These are phyloP conservation scores for Elongisporangium anandrum DNA, from an alignment of 352 stramenopile species.

Conservation along the genomic window DNA sequence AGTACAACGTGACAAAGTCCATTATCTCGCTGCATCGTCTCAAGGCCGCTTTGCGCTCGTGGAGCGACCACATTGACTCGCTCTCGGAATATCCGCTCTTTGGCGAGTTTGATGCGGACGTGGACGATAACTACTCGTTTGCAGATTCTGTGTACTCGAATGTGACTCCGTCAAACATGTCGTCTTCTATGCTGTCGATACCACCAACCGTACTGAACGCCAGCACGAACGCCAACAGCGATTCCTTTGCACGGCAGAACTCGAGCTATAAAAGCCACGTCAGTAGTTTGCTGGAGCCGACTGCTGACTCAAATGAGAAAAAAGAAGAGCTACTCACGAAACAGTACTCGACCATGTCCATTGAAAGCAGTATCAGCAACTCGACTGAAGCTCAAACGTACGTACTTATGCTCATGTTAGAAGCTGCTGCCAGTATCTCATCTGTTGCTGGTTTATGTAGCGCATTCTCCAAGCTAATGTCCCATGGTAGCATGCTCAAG, in stretches of 20 bases:
- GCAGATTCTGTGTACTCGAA: slow-evolving; percentile 72
- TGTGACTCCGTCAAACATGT: slow-evolving; percentile 34
- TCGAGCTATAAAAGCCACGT: background rate
- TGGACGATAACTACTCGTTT: slow-evolving; percentile 41
- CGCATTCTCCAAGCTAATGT: slow-evolving; percentile 23
- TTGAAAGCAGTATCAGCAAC: slow-evolving; percentile 33
- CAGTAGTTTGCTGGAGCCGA: slow-evolving; percentile 1
- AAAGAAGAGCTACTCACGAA: slow-evolving; percentile 27
- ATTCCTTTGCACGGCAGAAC: slow-evolving; percentile 5
- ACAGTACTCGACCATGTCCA: slow-evolving; percentile 22
- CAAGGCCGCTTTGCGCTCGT: slow-evolving; percentile 56
- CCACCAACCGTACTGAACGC: slow-evolving; percentile 17
- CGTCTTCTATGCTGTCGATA: slow-evolving; percentile 10
- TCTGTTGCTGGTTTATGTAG: background rate
- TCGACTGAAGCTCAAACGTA: slow-evolving; percentile 20
- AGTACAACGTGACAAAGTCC: slow-evolving; percentile 76
- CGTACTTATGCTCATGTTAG: background rate
- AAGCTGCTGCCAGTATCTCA: background rate
- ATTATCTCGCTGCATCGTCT: slow-evolving; percentile 71
- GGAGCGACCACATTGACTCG: slow-evolving; percentile 78
- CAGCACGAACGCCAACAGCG: slow-evolving; percentile 4
- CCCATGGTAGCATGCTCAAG: slow-evolving; percentile 56
- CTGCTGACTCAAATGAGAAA: background rate
- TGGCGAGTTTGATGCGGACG: slow-evolving; percentile 30
- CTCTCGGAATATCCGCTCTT: slow-evolving; percentile 78